These are phyloP conservation scores for Piromyces finnis DNA, from an alignment of 192 early-diverging fungal genomes.

Conservation along the genomic window DNA sequence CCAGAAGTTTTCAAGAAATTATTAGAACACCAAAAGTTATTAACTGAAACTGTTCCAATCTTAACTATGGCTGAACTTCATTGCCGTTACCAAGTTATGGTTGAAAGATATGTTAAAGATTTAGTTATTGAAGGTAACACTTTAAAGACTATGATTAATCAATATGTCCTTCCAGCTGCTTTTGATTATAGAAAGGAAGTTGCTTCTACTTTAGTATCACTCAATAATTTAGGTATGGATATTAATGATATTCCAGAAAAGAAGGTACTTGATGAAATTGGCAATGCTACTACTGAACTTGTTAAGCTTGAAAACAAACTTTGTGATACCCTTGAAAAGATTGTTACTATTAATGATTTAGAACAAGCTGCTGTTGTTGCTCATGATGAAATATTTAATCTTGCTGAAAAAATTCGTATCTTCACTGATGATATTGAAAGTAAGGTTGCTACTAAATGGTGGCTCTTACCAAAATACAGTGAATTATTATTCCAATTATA, in stretches of 20 bases:
- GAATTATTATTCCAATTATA: conserved; percentile 56
- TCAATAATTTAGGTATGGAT: conserved; percentile 33
- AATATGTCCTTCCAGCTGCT: conserved; percentile 74
- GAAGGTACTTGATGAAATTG: conserved; percentile 41
- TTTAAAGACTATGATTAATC: conserved; percentile 56
- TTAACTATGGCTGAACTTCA: conserved; percentile 72
- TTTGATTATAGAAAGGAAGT: conserved; percentile 77
- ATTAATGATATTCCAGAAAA: conserved; percentile 41
- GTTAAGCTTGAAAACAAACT: conserved; percentile 36
- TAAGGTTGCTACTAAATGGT: conserved; percentile 74
- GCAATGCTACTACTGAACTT: conserved; percentile 35
- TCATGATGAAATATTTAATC: conserved; percentile 33
- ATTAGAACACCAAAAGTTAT: conserved; percentile 54
- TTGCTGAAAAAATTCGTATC: conserved; percentile 48
- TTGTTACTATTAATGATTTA: conserved; percentile 37
- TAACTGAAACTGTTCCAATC: conserved; percentile 59
- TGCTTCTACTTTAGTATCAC: conserved; percentile 54
- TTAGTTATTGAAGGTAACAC: conserved; percentile 83
- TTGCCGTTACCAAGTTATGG: conserved; percentile 87
- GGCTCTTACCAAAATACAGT: conserved; percentile 93
- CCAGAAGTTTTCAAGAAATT: conserved; percentile 81
- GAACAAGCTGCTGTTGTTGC: conserved; percentile 45
- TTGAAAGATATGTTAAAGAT: conserved; percentile 97
- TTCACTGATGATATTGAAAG: conserved; percentile 59
- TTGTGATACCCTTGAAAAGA: conserved; percentile 25